Evolutionary conservation across 176 grass and related monocot genomes (phyloP).

Genomic region (Secale cereale): DNA sequence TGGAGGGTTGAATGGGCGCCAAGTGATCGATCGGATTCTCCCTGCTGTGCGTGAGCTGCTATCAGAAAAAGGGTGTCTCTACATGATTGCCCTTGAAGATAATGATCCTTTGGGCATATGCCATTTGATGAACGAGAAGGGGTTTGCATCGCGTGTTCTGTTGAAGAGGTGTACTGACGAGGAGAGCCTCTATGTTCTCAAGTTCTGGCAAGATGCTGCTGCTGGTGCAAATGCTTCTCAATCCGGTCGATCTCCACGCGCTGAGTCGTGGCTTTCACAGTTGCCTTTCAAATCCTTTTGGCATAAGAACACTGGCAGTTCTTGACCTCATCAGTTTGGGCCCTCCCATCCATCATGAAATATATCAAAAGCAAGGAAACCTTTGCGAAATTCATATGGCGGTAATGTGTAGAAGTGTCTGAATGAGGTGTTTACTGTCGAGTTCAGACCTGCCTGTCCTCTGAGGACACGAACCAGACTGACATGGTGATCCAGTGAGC

Average conservation of each 20-base stretch:
- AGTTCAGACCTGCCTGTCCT: slow-evolving; percentile 1
- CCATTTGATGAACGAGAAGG: slow-evolving; percentile 73
- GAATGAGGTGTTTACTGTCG: slow-evolving; percentile 7
- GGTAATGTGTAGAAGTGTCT: slow-evolving; percentile 11
- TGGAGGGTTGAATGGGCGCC: slow-evolving; percentile 76
- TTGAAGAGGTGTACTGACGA: slow-evolving; percentile 95
- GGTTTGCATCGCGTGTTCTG: slow-evolving; percentile 70
- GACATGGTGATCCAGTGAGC: slow-evolving; percentile 2
- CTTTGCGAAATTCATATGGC: slow-evolving; percentile 9
- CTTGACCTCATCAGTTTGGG: background rate
- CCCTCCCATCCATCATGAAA: background rate
- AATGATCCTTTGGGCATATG: slow-evolving; percentile 87
- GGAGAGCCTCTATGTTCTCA: slow-evolving; percentile 89
- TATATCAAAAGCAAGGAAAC: background rate
- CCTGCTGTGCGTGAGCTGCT: slow-evolving; percentile 65
- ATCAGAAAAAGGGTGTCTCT: slow-evolving; percentile 72
- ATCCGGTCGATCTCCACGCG: slow-evolving; percentile 18
- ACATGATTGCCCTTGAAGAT: slow-evolving; percentile 84
- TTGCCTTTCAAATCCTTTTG: slow-evolving; percentile 57
- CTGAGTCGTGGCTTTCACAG: slow-evolving; percentile 61
- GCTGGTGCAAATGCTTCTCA: background rate
- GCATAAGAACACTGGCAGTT: slow-evolving; percentile 37
- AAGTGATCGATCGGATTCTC: slow-evolving; percentile 86
- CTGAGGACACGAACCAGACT: slow-evolving; percentile 12
- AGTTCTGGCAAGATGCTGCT: slow-evolving; percentile 66